Percentiles rank a stretch among this genome's conserved stretches.
Evolutionary conservation across 371 early-diverging fungal species (phyloP).

Genomic region (Mortierella sp.): DNA sequence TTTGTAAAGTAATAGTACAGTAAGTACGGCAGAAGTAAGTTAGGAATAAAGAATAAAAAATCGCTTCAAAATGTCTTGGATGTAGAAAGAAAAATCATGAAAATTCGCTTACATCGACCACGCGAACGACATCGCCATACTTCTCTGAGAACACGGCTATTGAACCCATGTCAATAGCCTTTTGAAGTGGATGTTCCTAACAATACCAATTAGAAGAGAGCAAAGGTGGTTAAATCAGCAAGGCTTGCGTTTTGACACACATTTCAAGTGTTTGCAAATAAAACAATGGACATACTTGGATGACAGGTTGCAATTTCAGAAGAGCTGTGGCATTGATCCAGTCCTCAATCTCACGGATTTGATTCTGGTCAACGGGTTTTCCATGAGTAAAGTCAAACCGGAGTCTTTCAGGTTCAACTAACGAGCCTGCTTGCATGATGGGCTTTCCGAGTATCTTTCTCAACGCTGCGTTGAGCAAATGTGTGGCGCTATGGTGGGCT

Average conservation of each 20-base stretch:
- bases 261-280: too few relatives aligned
- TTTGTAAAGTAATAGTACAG: neutral
- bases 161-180: conserved; percentile 75
- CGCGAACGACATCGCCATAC: conserved; percentile 75
- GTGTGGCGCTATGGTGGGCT: conserved; percentile 86
- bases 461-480: conserved; percentile 79
- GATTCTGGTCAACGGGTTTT: conserved; percentile 66
- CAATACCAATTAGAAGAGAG: neutral
- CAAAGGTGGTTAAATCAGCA: neutral
- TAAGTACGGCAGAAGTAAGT: too few relatives aligned
- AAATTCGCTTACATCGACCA: conserved; percentile 61
- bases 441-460: conserved; percentile 67
- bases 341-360: conserved; percentile 66
- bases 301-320: conserved; percentile 55
- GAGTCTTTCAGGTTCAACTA: conserved; percentile 72
- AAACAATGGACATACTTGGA: conserved; percentile 43
- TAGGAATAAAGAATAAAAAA: neutral
- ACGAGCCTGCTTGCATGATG: conserved; percentile 81
- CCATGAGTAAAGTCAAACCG: conserved; percentile 83
- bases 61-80: too few relatives aligned
- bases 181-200: conserved; percentile 68
- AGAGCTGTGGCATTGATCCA: conserved; percentile 72
- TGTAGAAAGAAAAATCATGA: neutral
- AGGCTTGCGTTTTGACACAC: too few relatives aligned
- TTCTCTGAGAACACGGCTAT: conserved; percentile 79